These are phyloP conservation scores for Fusarium marasasianum DNA, from an alignment of 2,329 filamentous ascomycete genomes.

Conservation along the genomic window DNA sequence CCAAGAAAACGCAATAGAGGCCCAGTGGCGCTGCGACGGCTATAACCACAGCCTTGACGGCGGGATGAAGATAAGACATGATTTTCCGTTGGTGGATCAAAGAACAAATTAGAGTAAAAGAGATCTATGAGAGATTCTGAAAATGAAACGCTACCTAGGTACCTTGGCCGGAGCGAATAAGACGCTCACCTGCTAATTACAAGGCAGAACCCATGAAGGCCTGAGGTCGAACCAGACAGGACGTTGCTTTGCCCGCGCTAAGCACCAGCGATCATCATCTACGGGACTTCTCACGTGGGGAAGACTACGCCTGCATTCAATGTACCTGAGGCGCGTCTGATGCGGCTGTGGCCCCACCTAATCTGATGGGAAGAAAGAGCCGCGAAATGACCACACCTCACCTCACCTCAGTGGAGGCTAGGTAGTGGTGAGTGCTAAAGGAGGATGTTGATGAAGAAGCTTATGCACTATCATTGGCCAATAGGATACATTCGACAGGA, in stretches of 20 bases:
- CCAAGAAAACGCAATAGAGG: constrained; percentile 74
- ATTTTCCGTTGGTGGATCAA: not conserved
- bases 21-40: constrained; percentile 67
- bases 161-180: not conserved
- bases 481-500: not conserved
- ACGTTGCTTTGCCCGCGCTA: constrained; percentile 36
- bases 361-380: constrained; percentile 29
- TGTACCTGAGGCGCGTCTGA: constrained; percentile 38
- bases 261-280: constrained; percentile 25
- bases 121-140: not conserved
- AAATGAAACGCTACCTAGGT: not conserved
- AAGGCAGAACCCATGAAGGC: constrained; percentile 15
- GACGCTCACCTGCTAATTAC: not conserved
- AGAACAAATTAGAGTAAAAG: not conserved
- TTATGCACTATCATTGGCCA: not conserved
- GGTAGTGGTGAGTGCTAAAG: not conserved
- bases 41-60: constrained; percentile 52
- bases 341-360: constrained; percentile 39
- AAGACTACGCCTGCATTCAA: not conserved
- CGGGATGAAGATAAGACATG: constrained; percentile 40
- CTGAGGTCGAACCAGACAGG: constrained; percentile 40
- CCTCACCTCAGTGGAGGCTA: not conserved
- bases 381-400: constrained; percentile 33
- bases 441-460: not conserved
- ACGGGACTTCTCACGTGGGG: constrained; percentile 23